These are phyloP conservation scores for Geopyxis carbonaria DNA, from an alignment of 495 filamentous ascomycete species.

Conservation along the genomic window DNA sequence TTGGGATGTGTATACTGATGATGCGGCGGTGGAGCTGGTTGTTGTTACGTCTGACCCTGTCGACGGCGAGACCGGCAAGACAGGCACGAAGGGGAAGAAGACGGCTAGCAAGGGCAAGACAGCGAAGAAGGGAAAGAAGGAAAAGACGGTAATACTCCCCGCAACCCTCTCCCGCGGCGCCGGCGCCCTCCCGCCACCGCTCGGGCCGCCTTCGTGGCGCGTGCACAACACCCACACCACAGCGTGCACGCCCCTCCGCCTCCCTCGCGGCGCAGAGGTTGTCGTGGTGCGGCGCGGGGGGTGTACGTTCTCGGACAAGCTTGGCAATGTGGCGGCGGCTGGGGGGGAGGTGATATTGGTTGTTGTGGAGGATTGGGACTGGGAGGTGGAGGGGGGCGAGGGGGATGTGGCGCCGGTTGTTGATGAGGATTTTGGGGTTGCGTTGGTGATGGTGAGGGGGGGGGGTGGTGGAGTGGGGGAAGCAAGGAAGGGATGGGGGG, in stretches of 20 bases:
- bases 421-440: conserved; percentile 49
- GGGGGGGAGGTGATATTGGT: conserved; percentile 52
- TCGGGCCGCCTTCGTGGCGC: conserved; percentile 25
- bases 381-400: conserved; percentile 29
- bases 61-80: no score
- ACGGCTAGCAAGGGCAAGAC: conserved; percentile 1
- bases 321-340: conserved; percentile 57
- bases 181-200: conserved; percentile 62
- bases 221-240: conserved; percentile 55
- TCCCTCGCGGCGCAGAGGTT: conserved; percentile 46
- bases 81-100: conserved; percentile 11
- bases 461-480: conserved; percentile 27
- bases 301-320: conserved; percentile 70
- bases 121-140: conserved; percentile 5
- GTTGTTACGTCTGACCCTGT: conserved; percentile 19
- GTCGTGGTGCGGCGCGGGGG: conserved; percentile 70
- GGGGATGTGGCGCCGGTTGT: conserved; percentile 45
- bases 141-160: conserved; percentile 36
- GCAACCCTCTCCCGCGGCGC: conserved; percentile 57
- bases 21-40: conserved; percentile 18
- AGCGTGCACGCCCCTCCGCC: conserved; percentile 46
- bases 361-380: conserved; percentile 56
- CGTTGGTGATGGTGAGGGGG: conserved; percentile 72
- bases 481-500: conserved; percentile 37
- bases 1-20: conserved; percentile 11